Percentiles rank a stretch among this genome's conserved stretches.
These are phyloP conservation scores for Talaromyces liani DNA, from an alignment of 495 filamentous ascomycete species.

Conservation along the genomic window DNA sequence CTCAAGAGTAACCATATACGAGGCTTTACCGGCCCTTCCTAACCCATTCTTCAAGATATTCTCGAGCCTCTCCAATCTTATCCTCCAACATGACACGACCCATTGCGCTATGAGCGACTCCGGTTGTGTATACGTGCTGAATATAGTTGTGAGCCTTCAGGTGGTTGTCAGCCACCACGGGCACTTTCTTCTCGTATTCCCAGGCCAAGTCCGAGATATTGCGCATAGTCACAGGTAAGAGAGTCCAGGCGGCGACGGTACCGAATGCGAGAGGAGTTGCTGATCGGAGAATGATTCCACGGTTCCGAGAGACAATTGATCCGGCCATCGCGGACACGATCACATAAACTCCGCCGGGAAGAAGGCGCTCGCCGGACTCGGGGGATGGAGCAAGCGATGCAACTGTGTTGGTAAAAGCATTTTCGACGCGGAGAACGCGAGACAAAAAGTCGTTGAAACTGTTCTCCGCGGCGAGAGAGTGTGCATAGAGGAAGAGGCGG, in stretches of 20 bases:
- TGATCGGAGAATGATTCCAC: slow-evolving; percentile 70
- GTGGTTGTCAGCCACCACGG: slow-evolving; percentile 72
- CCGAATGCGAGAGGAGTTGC: slow-evolving; percentile 64
- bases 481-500: slow-evolving; percentile 72
- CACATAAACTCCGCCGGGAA: slow-evolving; percentile 83
- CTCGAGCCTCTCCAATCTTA: slow-evolving; percentile 62
- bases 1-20: background rate
- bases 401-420: slow-evolving; percentile 70
- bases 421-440: slow-evolving; percentile 68
- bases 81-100: slow-evolving; percentile 67
- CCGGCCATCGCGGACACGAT: slow-evolving; percentile 89
- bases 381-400: slow-evolving; percentile 77
- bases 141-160: slow-evolving; percentile 55
- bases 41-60: slow-evolving; percentile 78
- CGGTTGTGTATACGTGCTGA: slow-evolving; percentile 60
- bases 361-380: slow-evolving; percentile 71
- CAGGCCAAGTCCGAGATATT: slow-evolving; percentile 80
- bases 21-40: slow-evolving; percentile 64
- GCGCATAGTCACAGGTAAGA: slow-evolving; percentile 70
- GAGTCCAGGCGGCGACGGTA: slow-evolving; percentile 62
- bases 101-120: slow-evolving; percentile 62
- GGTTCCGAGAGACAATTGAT: slow-evolving; percentile 77
- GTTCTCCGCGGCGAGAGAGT: slow-evolving; percentile 66
- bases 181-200: slow-evolving; percentile 83
- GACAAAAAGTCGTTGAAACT: slow-evolving; percentile 70